Base-by-base conservation (phyloP, 192 early-diverging fungal genomes). In the Podila horticola region DNA sequence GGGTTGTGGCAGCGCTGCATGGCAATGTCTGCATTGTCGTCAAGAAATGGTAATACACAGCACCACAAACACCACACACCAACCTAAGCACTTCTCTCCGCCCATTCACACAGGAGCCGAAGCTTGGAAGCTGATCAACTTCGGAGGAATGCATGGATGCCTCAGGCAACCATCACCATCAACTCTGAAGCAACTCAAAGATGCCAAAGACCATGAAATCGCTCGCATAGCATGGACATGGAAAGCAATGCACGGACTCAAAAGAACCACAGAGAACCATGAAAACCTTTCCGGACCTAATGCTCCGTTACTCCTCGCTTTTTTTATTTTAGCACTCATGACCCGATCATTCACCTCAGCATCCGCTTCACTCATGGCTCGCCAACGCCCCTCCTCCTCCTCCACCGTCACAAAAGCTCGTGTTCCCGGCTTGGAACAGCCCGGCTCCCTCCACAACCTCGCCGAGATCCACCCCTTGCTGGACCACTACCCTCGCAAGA, bases 1-100 rank as follows among this genome's bases (percentile, higher is more conserved):
- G 75, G 64, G 58, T 71, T 79, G 75, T 79, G 75, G 75, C 68
- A 79, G 69, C 68, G 75, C 29, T 79, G 69, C 75, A 34, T 79
- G 52, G 45, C 75, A 26, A 68, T 63, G 41, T 66, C 75, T 26
- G 64, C 64, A 17, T 66, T 64, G 74, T 52, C 66, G 10, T 38
- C 66, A 62, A 70, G 69, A 34, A 71, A 70, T 79, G 75, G 75
- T 71, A 79, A 77, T 36, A 62, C 28, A 45, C 36, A 59, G 11
- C 51, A 38, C 19, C 15, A 52, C 6, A 20, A n/a, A 8, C 41
- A 36, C 36, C 24, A 28, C 36, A 67, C 20, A 3, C 28, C 7
- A 58, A 10, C 28, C 2, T 29, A 24, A 9, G 12, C 6, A 11
- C 13, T 5, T 34, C 17, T 15, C 20, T n/a, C 69, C 15, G 10